A percentile compares a stretch with the other conserved stretches of the same genome.
Conservation (phyloP, 768 basidiomycete species). For the Pleurotus ostreatus region DNA sequence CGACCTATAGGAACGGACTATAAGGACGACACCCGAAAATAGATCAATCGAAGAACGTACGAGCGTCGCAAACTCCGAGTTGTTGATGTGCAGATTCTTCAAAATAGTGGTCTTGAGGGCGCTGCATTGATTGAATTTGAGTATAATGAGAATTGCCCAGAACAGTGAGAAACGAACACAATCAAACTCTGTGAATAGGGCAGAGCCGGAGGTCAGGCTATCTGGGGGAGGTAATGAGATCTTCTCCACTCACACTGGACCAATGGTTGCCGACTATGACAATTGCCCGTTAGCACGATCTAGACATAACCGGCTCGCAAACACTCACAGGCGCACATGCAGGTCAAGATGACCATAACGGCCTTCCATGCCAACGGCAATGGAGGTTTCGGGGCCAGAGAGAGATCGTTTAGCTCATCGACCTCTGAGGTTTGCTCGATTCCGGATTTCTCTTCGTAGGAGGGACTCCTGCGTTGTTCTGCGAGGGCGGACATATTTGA, state of each 20-base stretch:
- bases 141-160: neutral
- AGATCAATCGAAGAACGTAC: slow-evolving; percentile 15
- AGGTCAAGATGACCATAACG: slow-evolving; percentile 31
- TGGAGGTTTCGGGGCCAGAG: slow-evolving; percentile 17
- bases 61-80: slow-evolving; percentile 39
- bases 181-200: slow-evolving; percentile 28
- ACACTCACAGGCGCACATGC: slow-evolving; percentile 34
- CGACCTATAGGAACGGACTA: slow-evolving; percentile 19
- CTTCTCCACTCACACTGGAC: slow-evolving; percentile 29
- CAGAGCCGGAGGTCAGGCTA: neutral
- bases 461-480: neutral
- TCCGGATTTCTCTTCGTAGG: neutral
- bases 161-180: slow-evolving; percentile 20
- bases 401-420: slow-evolving; percentile 13
- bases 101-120: slow-evolving; percentile 39
- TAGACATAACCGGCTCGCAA: neutral
- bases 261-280: slow-evolving; percentile 36
- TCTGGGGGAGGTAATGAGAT: neutral
- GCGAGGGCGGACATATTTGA: neutral
- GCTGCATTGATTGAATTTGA: slow-evolving; percentile 13
- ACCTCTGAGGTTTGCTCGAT: neutral
- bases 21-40: neutral
- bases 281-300: neutral
- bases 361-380: slow-evolving; percentile 32
- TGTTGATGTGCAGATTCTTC: slow-evolving; percentile 36